Conservation (phyloP, 1,284 basidiomycete genomes). For the Ceratorhiza oryzae-sativae region DNA sequence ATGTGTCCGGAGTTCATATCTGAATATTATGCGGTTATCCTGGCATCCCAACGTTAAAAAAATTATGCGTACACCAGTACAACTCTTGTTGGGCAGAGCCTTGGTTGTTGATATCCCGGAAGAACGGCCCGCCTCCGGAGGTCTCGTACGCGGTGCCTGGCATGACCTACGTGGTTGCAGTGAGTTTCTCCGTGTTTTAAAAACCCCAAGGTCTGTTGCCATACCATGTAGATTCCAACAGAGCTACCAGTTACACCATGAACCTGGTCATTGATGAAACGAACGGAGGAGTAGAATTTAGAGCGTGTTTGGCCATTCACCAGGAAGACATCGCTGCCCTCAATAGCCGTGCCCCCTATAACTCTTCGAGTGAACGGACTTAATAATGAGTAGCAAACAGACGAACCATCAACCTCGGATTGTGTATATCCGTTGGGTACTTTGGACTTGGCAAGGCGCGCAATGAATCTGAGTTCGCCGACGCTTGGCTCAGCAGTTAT, state of each 20-base stretch:
- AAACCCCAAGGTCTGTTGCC: not conserved
- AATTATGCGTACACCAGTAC: conserved; percentile 28
- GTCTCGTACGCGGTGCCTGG: conserved; percentile 55
- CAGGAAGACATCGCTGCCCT: conserved; percentile 40
- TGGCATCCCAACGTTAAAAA: too few species aligned
- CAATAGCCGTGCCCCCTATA: conserved; percentile 36
- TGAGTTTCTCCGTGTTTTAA: not conserved
- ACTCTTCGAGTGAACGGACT: not conserved
- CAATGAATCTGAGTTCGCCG: conserved; percentile 60
- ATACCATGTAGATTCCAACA: conserved; percentile 32
- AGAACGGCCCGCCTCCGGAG: conserved; percentile 54
- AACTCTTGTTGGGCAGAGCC: conserved; percentile 26
- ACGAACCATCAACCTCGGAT: conserved; percentile 52
- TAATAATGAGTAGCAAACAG: not conserved
- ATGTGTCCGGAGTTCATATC: conserved; percentile 42
- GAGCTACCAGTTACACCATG: conserved; percentile 38
- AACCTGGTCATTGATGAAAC: conserved; percentile 39
- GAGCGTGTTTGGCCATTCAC: conserved; percentile 38
- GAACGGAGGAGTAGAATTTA: conserved; percentile 41
- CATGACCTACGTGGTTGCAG: conserved; percentile 47
- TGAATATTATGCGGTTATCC: not conserved
- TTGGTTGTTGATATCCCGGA: conserved; percentile 44
- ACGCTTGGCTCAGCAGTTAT: conserved; percentile 52
- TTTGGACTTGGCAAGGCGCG: conserved; percentile 54
- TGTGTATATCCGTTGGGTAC: conserved; percentile 54